These are phyloP conservation scores for Linnemannia schmuckeri DNA, from an alignment of 192 early-diverging fungal species.

Conservation along the genomic window DNA sequence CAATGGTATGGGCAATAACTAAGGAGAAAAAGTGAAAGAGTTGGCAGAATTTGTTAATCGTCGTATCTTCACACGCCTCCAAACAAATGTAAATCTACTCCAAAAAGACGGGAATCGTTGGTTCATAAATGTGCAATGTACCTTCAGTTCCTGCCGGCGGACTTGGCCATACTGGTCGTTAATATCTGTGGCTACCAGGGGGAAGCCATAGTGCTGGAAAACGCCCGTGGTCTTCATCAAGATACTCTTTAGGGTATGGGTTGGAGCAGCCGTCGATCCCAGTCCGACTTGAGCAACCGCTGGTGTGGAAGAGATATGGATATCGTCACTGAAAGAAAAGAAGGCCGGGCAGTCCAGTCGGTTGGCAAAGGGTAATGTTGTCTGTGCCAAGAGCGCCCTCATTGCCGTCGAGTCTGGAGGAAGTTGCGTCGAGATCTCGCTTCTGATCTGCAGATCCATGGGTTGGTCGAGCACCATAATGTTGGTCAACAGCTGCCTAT, in stretches of 20 bases:
- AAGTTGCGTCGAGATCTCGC: conserved; percentile 29
- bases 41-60: background rate
- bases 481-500: conserved; percentile 15
- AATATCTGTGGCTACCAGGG: conserved; percentile 37
- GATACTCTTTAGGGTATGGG: conserved; percentile 43
- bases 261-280: background rate
- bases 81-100: background rate
- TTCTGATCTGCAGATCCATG: conserved; percentile 40
- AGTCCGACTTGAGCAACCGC: conserved; percentile 33
- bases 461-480: conserved; percentile 53
- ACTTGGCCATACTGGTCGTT: conserved; percentile 26
- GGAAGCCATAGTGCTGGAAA: conserved; percentile 29
- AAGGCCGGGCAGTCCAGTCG: conserved; percentile 31
- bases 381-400: conserved; percentile 12
- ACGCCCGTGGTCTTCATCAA: conserved; percentile 39
- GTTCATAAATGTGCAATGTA: background rate
- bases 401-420: background rate
- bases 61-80: too few relatives aligned
- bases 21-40: background rate
- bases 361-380: conserved; percentile 9
- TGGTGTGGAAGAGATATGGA: background rate
- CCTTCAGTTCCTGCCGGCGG: conserved; percentile 45
- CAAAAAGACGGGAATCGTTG: background rate
- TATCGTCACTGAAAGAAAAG: conserved; percentile 20
- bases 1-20: conserved; percentile 38